Percentiles rank a stretch among this genome's conserved stretches.
Evolutionary conservation across 352 stramenopile genomes (phyloP).

Genomic region (Phytophthora crassamura): DNA sequence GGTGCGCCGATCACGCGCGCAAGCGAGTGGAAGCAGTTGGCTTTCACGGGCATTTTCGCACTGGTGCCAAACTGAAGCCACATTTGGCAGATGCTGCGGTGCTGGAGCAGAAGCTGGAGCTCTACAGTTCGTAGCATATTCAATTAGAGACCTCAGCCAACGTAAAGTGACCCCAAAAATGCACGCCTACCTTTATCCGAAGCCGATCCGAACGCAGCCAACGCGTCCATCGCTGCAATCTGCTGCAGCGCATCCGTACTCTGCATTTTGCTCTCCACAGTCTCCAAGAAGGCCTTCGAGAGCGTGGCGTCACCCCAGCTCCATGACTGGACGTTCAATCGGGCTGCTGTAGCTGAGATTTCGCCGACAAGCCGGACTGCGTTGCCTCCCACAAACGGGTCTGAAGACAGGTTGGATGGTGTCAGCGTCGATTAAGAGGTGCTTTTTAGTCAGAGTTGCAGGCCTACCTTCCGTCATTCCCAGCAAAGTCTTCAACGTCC

Average conservation of each 20-base stretch:
- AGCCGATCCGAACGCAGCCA: constrained; percentile 79
- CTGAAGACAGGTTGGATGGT: constrained; percentile 40
- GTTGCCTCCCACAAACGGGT: constrained; percentile 83
- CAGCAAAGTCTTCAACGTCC: constrained; percentile 68
- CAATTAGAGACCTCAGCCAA: background rate
- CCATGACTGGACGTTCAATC: constrained; percentile 72
- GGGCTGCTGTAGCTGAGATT: constrained; percentile 73
- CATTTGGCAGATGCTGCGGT: constrained; percentile 67
- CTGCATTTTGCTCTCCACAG: constrained; percentile 75
- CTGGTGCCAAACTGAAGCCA: constrained; percentile 65
- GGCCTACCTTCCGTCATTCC: constrained; percentile 67
- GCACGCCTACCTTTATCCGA: constrained; percentile 72
- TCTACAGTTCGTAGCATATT: constrained; percentile 41
- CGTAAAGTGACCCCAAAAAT: background rate
- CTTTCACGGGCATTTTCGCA: constrained; percentile 77
- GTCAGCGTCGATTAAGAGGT: too few species aligned
- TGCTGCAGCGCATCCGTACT: constrained; percentile 68
- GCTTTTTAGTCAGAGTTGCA: background rate
- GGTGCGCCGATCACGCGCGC: constrained; percentile 57
- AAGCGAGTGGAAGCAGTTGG: constrained; percentile 76
- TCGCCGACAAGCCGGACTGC: constrained; percentile 80
- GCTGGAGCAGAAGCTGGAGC: constrained; percentile 72
- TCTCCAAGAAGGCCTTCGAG: constrained; percentile 81
- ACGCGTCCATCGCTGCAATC: constrained; percentile 86
- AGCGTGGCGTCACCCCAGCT: constrained; percentile 79